Conservation (phyloP, 1,139 yeast genomes). For the Eremothecium cymbalariae region DNA sequence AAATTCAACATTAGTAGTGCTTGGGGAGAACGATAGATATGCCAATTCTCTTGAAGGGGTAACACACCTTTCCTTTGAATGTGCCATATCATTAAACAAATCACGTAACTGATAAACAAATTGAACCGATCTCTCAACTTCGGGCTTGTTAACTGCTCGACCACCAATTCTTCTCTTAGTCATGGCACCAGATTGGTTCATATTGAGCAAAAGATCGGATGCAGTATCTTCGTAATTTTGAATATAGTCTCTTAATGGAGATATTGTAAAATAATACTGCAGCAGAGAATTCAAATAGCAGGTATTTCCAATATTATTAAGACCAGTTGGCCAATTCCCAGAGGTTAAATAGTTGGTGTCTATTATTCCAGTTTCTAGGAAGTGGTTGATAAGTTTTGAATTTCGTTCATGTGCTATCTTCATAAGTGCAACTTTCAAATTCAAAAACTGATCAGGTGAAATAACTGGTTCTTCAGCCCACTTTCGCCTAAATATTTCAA, state of each 20-base stretch:
- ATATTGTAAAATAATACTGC: slow-evolving; percentile 81
- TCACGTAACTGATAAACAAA: slow-evolving; percentile 65
- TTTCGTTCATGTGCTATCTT: slow-evolving; percentile 42
- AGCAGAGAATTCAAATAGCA: slow-evolving; percentile 85
- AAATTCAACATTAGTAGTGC: slow-evolving; percentile 58
- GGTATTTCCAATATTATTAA: slow-evolving; percentile 90
- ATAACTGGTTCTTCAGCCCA: slow-evolving; percentile 30
- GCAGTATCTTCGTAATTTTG: slow-evolving; percentile 38
- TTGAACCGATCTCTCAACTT: slow-evolving; percentile 72
- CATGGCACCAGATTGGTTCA: slow-evolving; percentile 27
- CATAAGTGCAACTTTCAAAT: slow-evolving; percentile 44
- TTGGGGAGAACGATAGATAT: slow-evolving; percentile 76
- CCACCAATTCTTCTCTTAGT: slow-evolving; percentile 72
- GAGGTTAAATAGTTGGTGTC: slow-evolving; percentile 55
- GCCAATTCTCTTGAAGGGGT: slow-evolving; percentile 81
- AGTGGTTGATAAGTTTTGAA: slow-evolving; percentile 47
- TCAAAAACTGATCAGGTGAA: slow-evolving; percentile 37
- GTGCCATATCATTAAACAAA: slow-evolving; percentile 62
- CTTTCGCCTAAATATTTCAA: slow-evolving; percentile 47
- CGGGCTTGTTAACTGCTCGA: slow-evolving; percentile 60
- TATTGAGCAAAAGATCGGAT: slow-evolving; percentile 15
- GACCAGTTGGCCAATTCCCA: slow-evolving; percentile 78
- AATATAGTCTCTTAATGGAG: slow-evolving; percentile 67
- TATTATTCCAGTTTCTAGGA: slow-evolving; percentile 48
- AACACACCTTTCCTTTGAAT: slow-evolving; percentile 54